Conservation (phyloP, 2,329 filamentous ascomycete genomes). For the Phyllosticta citriasiana region DNA sequence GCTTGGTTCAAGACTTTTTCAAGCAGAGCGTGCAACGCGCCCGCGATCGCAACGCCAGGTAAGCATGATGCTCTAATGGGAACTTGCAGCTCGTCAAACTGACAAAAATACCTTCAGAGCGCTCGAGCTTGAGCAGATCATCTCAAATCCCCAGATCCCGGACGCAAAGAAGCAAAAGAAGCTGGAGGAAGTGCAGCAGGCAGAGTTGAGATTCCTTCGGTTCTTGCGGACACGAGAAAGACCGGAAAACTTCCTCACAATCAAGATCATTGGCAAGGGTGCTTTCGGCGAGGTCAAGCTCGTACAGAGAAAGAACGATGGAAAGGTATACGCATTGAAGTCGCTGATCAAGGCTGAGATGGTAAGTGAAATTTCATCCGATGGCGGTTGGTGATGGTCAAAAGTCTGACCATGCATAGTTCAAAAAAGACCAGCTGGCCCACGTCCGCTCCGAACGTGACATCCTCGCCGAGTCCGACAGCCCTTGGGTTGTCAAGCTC, state of each 20-base stretch:
- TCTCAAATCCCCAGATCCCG: slow-evolving; percentile 66
- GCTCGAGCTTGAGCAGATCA: slow-evolving; percentile 79
- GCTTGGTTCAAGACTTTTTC: slow-evolving; percentile 72
- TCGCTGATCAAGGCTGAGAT: slow-evolving; percentile 98
- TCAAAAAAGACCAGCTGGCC: slow-evolving; percentile 96
- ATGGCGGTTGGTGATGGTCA: not conserved
- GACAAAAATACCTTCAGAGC: slow-evolving; percentile 49
- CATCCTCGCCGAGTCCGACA: slow-evolving; percentile 97
- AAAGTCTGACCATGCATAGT: slow-evolving; percentile 33
- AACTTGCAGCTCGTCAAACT: slow-evolving; percentile 9
- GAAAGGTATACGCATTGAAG: slow-evolving; percentile 97
- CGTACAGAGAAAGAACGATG: slow-evolving; percentile 90
- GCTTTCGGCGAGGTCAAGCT: slow-evolving; percentile 97
- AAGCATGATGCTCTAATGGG: slow-evolving; percentile 21
- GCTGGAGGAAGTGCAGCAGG: slow-evolving; percentile 72
- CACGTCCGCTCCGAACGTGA: slow-evolving; percentile 97
- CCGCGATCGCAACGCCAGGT: slow-evolving; percentile 90
- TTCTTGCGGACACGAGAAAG: slow-evolving; percentile 90
- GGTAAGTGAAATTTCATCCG: slow-evolving; percentile 32
- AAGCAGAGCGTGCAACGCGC: slow-evolving; percentile 97
- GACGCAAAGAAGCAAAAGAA: slow-evolving; percentile 73
- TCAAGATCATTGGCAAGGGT: slow-evolving; percentile 98
- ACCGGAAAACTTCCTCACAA: slow-evolving; percentile 86
- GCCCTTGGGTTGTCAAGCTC: slow-evolving; percentile 97
- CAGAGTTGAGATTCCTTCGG: slow-evolving; percentile 85